Evolutionary conservation across 805 yeast genomes (phyloP).

Genomic region (Yamadazyma paraphyllophila): DNA sequence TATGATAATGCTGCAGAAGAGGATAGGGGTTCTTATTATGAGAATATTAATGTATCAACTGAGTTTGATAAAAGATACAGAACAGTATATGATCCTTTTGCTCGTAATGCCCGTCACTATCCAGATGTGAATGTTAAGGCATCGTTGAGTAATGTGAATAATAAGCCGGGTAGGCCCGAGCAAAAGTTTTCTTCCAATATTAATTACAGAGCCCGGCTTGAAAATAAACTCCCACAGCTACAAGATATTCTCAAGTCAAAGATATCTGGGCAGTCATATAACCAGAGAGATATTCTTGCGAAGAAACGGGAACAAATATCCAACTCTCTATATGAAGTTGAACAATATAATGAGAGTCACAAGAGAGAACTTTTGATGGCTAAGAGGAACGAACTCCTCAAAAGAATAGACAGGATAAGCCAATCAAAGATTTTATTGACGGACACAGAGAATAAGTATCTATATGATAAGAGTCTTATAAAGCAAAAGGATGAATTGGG

Average conservation of each 20-base stretch:
- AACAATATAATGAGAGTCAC: slow-evolving; percentile 19
- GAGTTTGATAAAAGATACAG: slow-evolving; percentile 4
- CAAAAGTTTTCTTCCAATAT: slow-evolving; percentile 9
- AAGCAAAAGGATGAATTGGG: slow-evolving; percentile 19
- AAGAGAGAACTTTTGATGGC: slow-evolving; percentile 9
- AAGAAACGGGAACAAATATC: not conserved
- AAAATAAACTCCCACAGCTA: not conserved
- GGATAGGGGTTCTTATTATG: slow-evolving; percentile 6
- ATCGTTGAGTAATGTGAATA: slow-evolving; percentile 5
- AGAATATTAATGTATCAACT: slow-evolving; percentile 2
- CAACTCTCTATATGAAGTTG: slow-evolving; percentile 6
- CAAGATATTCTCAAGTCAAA: not conserved
- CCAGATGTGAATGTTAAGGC: slow-evolving; percentile 7
- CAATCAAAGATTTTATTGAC: slow-evolving; percentile 25
- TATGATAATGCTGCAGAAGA: slow-evolving; percentile 2
- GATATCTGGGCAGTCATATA: not conserved
- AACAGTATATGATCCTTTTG: slow-evolving; percentile 4
- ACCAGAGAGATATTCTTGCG: not conserved
- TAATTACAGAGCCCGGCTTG: slow-evolving; percentile 4
- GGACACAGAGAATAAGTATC: slow-evolving; percentile 12
- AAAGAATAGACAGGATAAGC: slow-evolving; percentile 23
- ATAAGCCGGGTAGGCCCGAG: slow-evolving; percentile 4
- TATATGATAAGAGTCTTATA: slow-evolving; percentile 30
- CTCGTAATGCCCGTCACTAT: not conserved
- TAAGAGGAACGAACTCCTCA: slow-evolving; percentile 24